Evolutionary conservation across 768 basidiomycete genomes (phyloP).

Genomic region (Boletus reticuloceps): DNA sequence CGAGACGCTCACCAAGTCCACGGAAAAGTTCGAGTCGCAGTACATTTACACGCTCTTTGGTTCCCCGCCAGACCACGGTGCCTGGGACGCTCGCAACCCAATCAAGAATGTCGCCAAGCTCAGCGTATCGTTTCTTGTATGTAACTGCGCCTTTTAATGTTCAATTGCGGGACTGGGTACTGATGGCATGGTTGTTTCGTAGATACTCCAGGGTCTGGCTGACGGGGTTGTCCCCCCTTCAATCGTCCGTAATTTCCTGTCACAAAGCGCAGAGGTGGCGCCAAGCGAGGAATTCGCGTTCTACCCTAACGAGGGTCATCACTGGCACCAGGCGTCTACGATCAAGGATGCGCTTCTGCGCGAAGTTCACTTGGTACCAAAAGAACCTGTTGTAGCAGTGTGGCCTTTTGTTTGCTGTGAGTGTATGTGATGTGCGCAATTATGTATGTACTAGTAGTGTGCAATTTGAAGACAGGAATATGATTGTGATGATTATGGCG

Average conservation of each 20-base stretch:
- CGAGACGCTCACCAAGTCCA: conserved; percentile 47
- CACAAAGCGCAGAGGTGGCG: neutral
- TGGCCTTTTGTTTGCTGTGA: neutral
- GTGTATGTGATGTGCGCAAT: neutral
- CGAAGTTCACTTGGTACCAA: conserved; percentile 27
- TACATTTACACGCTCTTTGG: conserved; percentile 63
- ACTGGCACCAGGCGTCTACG: conserved; percentile 29
- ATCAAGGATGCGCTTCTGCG: conserved; percentile 31
- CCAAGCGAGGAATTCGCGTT: conserved; percentile 27
- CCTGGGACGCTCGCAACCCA: conserved; percentile 4
- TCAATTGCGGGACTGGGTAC: neutral
- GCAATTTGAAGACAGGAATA: too few species aligned
- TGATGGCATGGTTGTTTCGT: neutral
- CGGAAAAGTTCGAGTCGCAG: conserved; percentile 66
- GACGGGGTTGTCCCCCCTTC: conserved; percentile 65
- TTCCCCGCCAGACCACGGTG: conserved; percentile 35
- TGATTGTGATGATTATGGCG: too few species aligned
- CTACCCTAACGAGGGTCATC: conserved; percentile 43
- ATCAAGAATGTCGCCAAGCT: conserved; percentile 48
- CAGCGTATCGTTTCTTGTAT: conserved; percentile 55
- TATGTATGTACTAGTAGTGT: neutral
- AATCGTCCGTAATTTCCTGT: conserved; percentile 42
- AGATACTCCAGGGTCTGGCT: conserved; percentile 65
- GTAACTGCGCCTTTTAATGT: conserved; percentile 8
- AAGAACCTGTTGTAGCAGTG: conserved; percentile 8